Evolutionary conservation across 176 grass and related monocot species (phyloP), one percentile per base, ranked within the genome.

Genomic region (Miscanthus lutarioriparius): DNA sequence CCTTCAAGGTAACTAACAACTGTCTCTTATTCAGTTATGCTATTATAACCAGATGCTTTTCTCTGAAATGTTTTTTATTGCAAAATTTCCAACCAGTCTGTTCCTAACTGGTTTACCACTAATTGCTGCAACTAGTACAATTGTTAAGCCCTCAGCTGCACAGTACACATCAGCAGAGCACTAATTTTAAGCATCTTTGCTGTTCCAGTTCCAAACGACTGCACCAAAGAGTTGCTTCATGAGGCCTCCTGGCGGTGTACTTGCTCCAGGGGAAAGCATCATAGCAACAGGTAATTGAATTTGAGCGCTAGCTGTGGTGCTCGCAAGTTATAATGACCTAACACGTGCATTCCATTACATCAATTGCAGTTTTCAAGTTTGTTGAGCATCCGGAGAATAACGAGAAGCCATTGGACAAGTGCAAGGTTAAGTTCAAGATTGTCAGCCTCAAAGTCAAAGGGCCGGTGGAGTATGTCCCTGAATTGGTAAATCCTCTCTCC

Each of bases 211-310:
- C 70, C 97, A 99, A 99, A 99, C 96, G 76, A 99, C 96, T 47
- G 96, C 93, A 72, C 96, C 96, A 3, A 99, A 99, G 78, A 94
- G 96, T 76, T 99, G 96, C 72, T 99, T 96, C 82, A 99, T 99
- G 97, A 90, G 97, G 81, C 93, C 97, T 71, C 97, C 97, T 2
- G 97, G 97, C 1, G 88, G 89, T 7, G 84, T 96, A 78, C 93
- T 99, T 76, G 93, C 93, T 89, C 96, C 93, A 38, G 97, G 97
- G 11, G 93, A 99, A 71, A 89, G 80, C 87, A 89, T 99, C 63
- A 94, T 99, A 81, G 93, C 93, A 51, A 99, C 97, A 85, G 93
- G 97, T 99, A 93, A 62, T 84, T 10, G 27, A 49, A 59, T 82
- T 37, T 30, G 74, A 38, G 67, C 8, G 1, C 2, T 79, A 20